Conservation (phyloP, 345 rosid genomes). For the Anacardium occidentale region DNA sequence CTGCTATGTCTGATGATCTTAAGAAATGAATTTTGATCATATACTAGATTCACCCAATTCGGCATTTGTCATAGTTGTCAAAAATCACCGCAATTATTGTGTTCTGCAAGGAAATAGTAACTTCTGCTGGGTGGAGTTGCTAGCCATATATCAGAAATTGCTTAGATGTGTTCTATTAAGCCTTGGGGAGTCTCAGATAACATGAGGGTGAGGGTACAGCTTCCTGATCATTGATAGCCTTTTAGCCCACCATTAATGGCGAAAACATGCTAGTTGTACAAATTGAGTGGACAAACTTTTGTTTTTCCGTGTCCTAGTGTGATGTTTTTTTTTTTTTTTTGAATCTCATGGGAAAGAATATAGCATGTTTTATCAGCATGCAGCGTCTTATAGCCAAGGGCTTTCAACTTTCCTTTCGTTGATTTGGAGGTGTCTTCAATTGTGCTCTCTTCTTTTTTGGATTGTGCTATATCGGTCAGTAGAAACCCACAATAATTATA, state of each 20-base stretch:
- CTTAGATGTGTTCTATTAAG: background rate
- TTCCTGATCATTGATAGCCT: background rate
- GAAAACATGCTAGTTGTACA: background rate
- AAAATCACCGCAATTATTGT: background rate
- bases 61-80: background rate
- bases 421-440: too few species aligned
- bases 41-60: background rate
- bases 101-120: conserved; percentile 5
- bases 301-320: too few species aligned
- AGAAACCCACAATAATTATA: too few species aligned
- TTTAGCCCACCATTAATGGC: background rate
- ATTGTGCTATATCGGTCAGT: too few species aligned
- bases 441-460: too few species aligned
- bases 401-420: too few species aligned
- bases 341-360: background rate
- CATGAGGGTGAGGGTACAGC: background rate
- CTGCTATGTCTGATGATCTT: conserved; percentile 65
- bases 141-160: background rate
- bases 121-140: background rate
- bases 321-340: too few species aligned
- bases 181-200: background rate
- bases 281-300: background rate
- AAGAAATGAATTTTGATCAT: conserved; percentile 31
- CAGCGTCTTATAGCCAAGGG: too few species aligned
- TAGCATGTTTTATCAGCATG: too few species aligned